Evolutionary conservation across 139 green algal genomes (phyloP).

Genomic region (Gonium pectorale): DNA sequence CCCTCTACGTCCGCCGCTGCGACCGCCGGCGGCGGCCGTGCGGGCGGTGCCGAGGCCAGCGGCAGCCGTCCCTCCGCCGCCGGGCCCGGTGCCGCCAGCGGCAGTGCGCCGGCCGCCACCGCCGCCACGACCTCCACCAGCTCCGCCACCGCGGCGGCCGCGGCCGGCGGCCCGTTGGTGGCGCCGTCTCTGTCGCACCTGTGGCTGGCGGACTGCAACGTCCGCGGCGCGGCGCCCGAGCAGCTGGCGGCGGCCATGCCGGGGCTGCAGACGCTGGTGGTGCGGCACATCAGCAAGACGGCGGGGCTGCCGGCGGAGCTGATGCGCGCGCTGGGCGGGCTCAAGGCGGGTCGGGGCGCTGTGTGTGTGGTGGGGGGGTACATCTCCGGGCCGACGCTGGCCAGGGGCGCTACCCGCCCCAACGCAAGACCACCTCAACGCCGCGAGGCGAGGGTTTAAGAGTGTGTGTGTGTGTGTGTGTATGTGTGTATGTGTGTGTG

Average conservation of each 20-base stretch:
- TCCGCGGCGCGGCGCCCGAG: background rate
- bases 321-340: background rate
- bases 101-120: background rate
- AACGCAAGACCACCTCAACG: too few relatives aligned
- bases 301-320: slow-evolving; percentile 10
- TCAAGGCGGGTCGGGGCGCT: background rate
- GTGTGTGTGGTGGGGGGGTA: too few relatives aligned
- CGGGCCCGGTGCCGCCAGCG: background rate
- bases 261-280: slow-evolving; percentile 39
- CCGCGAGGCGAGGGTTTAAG: too few relatives aligned
- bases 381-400: too few relatives aligned
- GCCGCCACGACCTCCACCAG: background rate
- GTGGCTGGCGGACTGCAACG: slow-evolving; percentile 44
- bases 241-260: slow-evolving; percentile 13
- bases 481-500: too few relatives aligned
- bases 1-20: background rate
- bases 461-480: too few relatives aligned
- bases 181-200: slow-evolving; percentile 12
- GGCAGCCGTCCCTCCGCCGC: too few relatives aligned
- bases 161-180: background rate
- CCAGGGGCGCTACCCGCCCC: too few relatives aligned
- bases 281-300: slow-evolving; percentile 26
- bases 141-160: background rate
- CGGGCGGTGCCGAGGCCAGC: too few relatives aligned
- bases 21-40: too few relatives aligned